Base-by-base conservation (phyloP, 2,329 filamentous ascomycete genomes). In the Thyridium curvatum region DNA sequence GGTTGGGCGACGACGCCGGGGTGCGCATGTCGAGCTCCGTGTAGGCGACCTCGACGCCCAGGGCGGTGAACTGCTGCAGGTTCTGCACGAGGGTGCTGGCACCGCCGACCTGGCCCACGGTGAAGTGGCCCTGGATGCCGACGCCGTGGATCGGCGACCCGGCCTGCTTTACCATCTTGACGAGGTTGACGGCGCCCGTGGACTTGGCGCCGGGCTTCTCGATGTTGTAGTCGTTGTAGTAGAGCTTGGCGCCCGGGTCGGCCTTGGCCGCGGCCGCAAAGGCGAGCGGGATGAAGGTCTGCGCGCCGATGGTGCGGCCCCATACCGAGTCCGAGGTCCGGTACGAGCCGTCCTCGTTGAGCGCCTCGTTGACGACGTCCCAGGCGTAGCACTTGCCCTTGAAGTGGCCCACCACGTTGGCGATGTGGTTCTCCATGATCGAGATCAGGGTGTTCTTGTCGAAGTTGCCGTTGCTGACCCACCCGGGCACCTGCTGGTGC, bases 201-300 rank as follows among this genome's bases (percentile, higher is more conserved):
- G 48, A 46, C 43, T 63, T 62, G 12, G 49, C 42, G 13, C 48
- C 46, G 4, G 52, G 44, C 1, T 40, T 52, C 49, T 72, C 69
- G 41, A 70, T 65, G 44, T 63, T 66, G 55, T 72, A 74, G 51
- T 73, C 69, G 52, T 74, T 74, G 56, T 69, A 70, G 51, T 71
- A 74, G 2, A 74, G 56, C 46, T 67, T 71, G 3, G 65, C 66
- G 3, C 52, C 46, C 0, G 63, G 61, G 16, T 62, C 61, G 0
- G 64, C 64, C 15, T 61, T 59, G 16, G 62, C 60, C 2, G 65
- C 61, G 8, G 65, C 62, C 4, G 52, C 46, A 52, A 72, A 72
- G 2, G 69, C 69, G 29, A 66, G 58, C 15, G 59, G 54, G n/a
- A n/a, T n/a, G 44, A 73, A 62, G 51, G 70, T 74, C 4, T 55